Evolutionary conservation across 192 early-diverging fungal genomes (phyloP).

Genomic region (Cetraspora pellucida): DNA sequence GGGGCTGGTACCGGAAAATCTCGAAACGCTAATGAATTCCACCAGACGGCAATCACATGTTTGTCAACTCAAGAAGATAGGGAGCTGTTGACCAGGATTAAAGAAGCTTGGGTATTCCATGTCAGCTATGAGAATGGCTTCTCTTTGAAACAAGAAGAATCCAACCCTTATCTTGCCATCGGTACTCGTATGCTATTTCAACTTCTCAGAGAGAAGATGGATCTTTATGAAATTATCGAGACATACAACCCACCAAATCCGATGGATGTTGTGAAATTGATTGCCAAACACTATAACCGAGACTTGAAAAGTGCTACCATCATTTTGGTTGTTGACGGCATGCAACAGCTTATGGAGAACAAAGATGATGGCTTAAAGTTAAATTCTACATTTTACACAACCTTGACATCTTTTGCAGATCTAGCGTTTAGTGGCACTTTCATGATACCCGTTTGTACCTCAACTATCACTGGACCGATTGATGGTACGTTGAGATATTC

Average conservation of each 20-base stretch:
- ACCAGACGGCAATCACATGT: constrained; percentile 30
- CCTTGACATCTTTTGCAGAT: constrained; percentile 12
- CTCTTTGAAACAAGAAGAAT: constrained; percentile 6
- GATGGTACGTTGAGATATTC: constrained; percentile 26
- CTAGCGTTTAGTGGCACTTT: constrained; percentile 6
- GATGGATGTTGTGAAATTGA: neutral
- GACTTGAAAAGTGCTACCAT: constrained; percentile 11
- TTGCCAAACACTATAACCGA: constrained; percentile 29
- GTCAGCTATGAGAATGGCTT: constrained; percentile 23
- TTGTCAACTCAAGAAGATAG: constrained; percentile 22
- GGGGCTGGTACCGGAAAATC: constrained; percentile 34
- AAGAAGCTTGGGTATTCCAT: constrained; percentile 29
- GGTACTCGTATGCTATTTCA: constrained; percentile 31
- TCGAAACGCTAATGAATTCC: constrained; percentile 32
- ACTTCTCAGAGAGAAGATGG: constrained; percentile 25
- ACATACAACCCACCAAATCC: constrained; percentile 10
- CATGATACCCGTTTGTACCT: constrained; percentile 16
- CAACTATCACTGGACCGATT: constrained; percentile 29
- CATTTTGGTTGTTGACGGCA: constrained; percentile 31
- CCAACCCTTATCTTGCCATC: constrained; percentile 9
- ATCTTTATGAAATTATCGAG: constrained; percentile 1
- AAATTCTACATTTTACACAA: constrained; percentile 16
- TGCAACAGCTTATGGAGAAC: constrained; percentile 24
- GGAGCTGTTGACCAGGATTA: constrained; percentile 16
- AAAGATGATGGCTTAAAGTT: constrained; percentile 27